Base-by-base conservation (phyloP, 1,139 yeast species). In the Pichia inconspicua region DNA sequence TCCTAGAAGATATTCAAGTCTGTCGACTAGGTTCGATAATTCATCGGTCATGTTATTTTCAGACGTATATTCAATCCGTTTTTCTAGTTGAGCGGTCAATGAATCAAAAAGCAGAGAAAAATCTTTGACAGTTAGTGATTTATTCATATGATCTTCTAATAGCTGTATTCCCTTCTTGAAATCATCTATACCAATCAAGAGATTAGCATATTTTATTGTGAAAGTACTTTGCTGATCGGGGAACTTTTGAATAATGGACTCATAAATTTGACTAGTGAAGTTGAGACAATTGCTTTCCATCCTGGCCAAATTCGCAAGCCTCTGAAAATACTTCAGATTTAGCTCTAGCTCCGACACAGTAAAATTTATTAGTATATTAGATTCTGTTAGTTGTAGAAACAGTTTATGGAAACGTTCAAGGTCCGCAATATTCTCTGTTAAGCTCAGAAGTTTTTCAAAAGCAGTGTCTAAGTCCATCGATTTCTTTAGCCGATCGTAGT, bases 71-170 rank as follows among this genome's bases (percentile, higher is more conserved):
- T 72, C 63, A 10, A 82, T 62, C 9, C 69, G 55, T 1, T 70
- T 58, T 54, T 84, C 92, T 59, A 82, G 83, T 59, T 79, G 75
- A 53, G 81, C 82, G 3, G 82, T 66, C 58, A 76, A 81, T 5
- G 78, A 68, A 60, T 86, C 87, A 63, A 78, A 89, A 0, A 87
- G 66, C 32, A 70, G 59, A 0, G 83, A 74, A 60, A 88, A 87
- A 54, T 85, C 94, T 35, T 71, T 68, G 2, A 83, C 68, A 0
- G 87, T 78, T 5, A 63, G 53, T 10, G 82, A 77, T 1, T 67
- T 57, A 1, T 61, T 55, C 10, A 81, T 56, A 0, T 81, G 84
- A 39, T 69, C 66, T 47, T 75, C 77, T 56, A 73, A 80, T 17
- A 71, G 66, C 42, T 70, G 71, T 32, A 81, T 66, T 1, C 80